Evolutionary conservation across 2,329 filamentous ascomycete species (phyloP).

Genomic region (Cercospora beticola): DNA sequence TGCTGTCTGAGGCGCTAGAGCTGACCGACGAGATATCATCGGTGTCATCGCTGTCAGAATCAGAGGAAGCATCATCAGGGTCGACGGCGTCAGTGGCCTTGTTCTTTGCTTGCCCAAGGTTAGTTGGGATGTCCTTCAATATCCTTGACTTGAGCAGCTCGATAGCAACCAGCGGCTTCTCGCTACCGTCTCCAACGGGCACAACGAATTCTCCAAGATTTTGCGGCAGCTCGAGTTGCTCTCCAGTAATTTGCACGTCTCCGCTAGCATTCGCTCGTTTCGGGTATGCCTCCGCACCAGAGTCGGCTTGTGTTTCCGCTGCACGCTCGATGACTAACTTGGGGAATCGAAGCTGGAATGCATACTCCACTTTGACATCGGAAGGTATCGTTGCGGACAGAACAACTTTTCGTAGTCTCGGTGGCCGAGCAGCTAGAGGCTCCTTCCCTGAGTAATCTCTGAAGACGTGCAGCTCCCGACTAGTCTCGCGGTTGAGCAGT

Average conservation of each 20-base stretch:
- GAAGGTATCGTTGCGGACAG: constrained; percentile 90
- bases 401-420: constrained; percentile 63
- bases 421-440: constrained; percentile 22
- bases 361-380: constrained; percentile 76
- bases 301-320: constrained; percentile 27
- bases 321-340: constrained; percentile 74
- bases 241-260: constrained; percentile 33
- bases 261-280: constrained; percentile 15
- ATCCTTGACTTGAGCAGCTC: constrained; percentile 65
- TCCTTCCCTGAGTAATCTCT: constrained; percentile 4
- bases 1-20: constrained; percentile 11
- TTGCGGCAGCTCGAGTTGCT: constrained; percentile 57
- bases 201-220: constrained; percentile 50
- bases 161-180: constrained; percentile 77
- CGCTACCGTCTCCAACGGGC: constrained; percentile 52
- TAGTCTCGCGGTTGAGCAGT: constrained; percentile 26
- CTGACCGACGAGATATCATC: neutral
- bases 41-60: constrained; percentile 2
- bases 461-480: constrained; percentile 22
- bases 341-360: constrained; percentile 70
- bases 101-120: neutral
- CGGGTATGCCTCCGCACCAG: constrained; percentile 27
- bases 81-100: neutral
- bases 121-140: constrained; percentile 13
- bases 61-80: constrained; percentile 13